Evolutionary conservation across 2,329 filamentous ascomycete genomes (phyloP).

Genomic region (Sporothrix phasma): DNA sequence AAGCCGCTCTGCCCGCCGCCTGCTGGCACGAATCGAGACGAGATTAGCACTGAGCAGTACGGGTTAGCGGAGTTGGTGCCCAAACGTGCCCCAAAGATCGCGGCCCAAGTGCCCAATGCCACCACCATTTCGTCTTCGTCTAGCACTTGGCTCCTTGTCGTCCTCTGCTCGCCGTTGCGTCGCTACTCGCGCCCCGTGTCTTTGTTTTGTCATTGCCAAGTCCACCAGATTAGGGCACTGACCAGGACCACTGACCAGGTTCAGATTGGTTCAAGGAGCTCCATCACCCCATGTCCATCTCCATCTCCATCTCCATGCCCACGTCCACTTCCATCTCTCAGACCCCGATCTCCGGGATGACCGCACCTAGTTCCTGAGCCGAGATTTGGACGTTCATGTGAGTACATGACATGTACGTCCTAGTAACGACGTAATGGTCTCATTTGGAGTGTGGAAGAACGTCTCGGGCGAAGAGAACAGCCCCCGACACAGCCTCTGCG

Average conservation of each 20-base stretch:
- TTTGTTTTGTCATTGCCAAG: background rate
- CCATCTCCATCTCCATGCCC: too few relatives aligned
- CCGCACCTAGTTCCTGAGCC: slow-evolving; percentile 4
- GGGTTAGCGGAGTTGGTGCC: background rate
- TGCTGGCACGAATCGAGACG: background rate
- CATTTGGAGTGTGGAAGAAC: background rate
- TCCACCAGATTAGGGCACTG: too few relatives aligned
- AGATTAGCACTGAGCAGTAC: background rate
- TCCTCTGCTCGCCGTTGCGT: too few relatives aligned
- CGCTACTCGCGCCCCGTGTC: background rate
- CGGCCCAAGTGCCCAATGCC: slow-evolving; percentile 2
- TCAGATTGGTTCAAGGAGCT: too few relatives aligned
- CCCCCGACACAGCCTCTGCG: too few relatives aligned
- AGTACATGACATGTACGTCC: background rate
- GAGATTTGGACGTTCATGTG: background rate
- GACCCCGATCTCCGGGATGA: background rate
- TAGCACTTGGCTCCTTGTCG: background rate
- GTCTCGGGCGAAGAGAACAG: background rate
- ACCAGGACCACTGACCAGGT: background rate
- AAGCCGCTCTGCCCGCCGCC: background rate
- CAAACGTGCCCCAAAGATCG: background rate
- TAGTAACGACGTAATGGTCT: background rate
- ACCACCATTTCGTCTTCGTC: background rate
- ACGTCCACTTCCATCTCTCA: too few relatives aligned
- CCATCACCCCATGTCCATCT: too few relatives aligned